phyloP scores from a whole-genome alignment of 2,329 filamentous ascomycete genomes.

The Diplodia sapinea region DNA sequence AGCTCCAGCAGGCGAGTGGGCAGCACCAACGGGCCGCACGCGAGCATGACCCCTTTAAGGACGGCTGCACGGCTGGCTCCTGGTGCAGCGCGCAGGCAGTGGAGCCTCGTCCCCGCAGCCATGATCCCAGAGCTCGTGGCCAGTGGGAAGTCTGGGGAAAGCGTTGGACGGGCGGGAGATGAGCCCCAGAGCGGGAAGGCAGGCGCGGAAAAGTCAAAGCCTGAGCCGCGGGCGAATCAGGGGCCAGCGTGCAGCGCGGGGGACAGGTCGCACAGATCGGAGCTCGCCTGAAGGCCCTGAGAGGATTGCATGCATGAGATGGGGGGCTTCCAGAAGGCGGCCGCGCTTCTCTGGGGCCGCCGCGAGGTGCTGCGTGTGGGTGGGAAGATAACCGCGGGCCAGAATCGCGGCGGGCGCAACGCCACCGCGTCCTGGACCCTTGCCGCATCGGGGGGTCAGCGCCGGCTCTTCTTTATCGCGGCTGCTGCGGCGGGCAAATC shows the following conservation, averaged over 20 bases:
- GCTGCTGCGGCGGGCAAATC: constrained; percentile 7
- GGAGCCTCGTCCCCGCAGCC: constrained; percentile 17
- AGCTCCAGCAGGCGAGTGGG: neutral
- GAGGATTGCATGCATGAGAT: constrained; percentile 15
- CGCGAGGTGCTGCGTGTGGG: neutral
- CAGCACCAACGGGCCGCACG: neutral
- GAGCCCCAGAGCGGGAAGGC: neutral
- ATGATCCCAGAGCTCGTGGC: constrained; percentile 6
- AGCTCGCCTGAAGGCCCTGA: constrained; percentile 6
- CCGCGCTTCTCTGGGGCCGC: constrained; percentile 2
- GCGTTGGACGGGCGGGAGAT: neutral
- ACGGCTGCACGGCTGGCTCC: neutral
- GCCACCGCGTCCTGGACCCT: neutral
- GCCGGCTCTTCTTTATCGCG: constrained; percentile 23
- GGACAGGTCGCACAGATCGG: neutral
- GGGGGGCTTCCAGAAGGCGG: constrained; percentile 24
- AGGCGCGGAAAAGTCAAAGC: neutral
- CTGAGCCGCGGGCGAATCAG: constrained; percentile 10
- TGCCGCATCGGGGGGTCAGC: constrained; percentile 18
- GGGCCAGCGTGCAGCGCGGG: neutral
- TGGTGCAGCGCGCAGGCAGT: constrained; percentile 3
- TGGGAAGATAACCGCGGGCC: constrained; percentile 21
- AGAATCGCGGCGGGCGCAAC: constrained; percentile 21
- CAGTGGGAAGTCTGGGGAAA: constrained; percentile 16
- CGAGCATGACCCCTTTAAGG: constrained; percentile 16